Conservation (phyloP, 2,329 filamentous ascomycete genomes). For the Rugonectria rugulosa region DNA sequence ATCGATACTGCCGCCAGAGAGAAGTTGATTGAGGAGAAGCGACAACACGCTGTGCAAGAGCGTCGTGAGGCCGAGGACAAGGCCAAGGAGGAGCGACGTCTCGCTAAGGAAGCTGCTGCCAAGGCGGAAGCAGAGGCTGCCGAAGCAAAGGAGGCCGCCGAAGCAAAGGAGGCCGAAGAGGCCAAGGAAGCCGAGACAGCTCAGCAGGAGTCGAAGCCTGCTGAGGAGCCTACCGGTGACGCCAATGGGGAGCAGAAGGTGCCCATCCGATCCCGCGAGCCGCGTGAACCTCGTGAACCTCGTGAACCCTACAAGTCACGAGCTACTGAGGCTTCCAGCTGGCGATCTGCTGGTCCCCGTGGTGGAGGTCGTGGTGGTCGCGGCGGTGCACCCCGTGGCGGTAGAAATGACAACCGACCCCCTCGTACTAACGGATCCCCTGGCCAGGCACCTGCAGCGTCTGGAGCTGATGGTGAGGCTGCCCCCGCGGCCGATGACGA, state of each 20-base stretch:
- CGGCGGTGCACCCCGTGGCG: slow-evolving; percentile 54
- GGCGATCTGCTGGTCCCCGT: slow-evolving; percentile 63
- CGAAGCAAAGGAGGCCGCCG: slow-evolving; percentile 40
- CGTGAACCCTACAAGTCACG: slow-evolving; percentile 57
- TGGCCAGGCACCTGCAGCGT: slow-evolving; percentile 46
- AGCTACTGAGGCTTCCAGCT: slow-evolving; percentile 65
- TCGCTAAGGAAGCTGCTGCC: slow-evolving; percentile 65
- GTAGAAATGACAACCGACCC: slow-evolving; percentile 54
- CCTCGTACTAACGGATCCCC: slow-evolving; percentile 59
- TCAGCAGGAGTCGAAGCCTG: slow-evolving; percentile 38
- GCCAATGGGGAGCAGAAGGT: slow-evolving; percentile 58
- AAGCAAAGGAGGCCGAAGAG: slow-evolving; percentile 40
- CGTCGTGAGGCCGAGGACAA: slow-evolving; percentile 91
- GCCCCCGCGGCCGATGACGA: slow-evolving; percentile 60
- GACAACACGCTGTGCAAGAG: slow-evolving; percentile 74
- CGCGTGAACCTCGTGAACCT: slow-evolving; percentile 45
- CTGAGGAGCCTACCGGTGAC: slow-evolving; percentile 27
- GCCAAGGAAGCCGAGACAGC: slow-evolving; percentile 38
- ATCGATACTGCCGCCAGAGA: slow-evolving; percentile 93
- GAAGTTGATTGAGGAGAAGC: slow-evolving; percentile 89
- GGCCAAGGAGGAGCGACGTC: slow-evolving; percentile 75
- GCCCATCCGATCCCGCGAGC: slow-evolving; percentile 51
- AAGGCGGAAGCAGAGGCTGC: slow-evolving; percentile 52
- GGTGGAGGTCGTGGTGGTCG: slow-evolving; percentile 57
- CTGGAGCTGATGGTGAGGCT: slow-evolving; percentile 41